A percentile compares a stretch with the other conserved stretches of the same genome.
Evolutionary conservation across 176 grass and related monocot species (phyloP).

Genomic region (Eragrostis curvula): DNA sequence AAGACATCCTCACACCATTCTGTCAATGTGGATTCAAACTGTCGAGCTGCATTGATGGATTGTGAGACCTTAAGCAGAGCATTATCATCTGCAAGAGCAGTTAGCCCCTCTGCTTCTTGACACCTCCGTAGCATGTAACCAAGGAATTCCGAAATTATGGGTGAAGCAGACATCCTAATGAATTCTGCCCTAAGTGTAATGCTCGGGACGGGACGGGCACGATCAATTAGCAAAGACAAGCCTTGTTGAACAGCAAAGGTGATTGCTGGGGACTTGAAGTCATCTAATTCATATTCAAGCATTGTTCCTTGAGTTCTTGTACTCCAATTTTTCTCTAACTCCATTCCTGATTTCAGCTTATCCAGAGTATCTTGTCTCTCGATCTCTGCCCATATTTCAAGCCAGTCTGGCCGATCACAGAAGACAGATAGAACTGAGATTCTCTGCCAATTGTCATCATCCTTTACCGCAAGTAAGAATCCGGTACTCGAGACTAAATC

Average conservation of each 20-base stretch:
- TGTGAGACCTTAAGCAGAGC: constrained; percentile 75
- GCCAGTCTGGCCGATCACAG: constrained; percentile 87
- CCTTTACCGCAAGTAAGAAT: constrained; percentile 66
- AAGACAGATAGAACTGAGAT: constrained; percentile 78
- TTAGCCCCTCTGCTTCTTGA: constrained; percentile 97
- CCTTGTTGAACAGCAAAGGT: constrained; percentile 49
- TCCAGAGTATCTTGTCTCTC: constrained; percentile 67
- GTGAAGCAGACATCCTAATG: constrained; percentile 63
- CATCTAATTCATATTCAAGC: constrained; percentile 65
- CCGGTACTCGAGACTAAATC: constrained; percentile 66
- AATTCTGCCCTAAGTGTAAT: constrained; percentile 76
- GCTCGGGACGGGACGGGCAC: constrained; percentile 73
- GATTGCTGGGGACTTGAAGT: constrained; percentile 74
- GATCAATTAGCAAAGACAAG: constrained; percentile 82
- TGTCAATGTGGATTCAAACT: constrained; percentile 60
- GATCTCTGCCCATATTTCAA: constrained; percentile 91
- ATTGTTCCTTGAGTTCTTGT: constrained; percentile 48
- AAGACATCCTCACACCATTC: constrained; percentile 94
- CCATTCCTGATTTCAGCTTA: constrained; percentile 68
- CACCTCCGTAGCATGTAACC: constrained; percentile 75
- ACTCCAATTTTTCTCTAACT: constrained; percentile 78
- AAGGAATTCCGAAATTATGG: constrained; percentile 66
- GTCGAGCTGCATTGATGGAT: constrained; percentile 74
- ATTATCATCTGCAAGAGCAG: constrained; percentile 89
- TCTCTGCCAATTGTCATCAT: constrained; percentile 81